Evolutionary conservation across 1,139 yeast genomes (phyloP).

Genomic region (Pneumocystis canis): DNA sequence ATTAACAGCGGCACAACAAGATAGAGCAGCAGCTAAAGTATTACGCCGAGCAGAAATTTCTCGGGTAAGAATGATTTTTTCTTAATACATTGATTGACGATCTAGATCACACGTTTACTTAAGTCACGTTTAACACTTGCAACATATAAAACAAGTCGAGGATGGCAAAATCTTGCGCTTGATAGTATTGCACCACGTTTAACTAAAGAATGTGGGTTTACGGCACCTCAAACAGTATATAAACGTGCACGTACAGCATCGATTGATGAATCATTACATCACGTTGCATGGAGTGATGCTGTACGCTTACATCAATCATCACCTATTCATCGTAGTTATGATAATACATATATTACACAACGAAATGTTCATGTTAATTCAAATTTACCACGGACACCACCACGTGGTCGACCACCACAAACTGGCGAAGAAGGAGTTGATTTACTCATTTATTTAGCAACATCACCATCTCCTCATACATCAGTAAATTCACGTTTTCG

Average conservation of each 20-base stretch:
- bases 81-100: background rate
- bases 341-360: background rate
- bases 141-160: conserved; percentile 28
- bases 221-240: background rate
- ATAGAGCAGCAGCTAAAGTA: background rate
- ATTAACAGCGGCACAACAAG: background rate
- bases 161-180: conserved; percentile 27
- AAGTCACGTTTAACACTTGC: conserved; percentile 30
- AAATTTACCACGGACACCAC: background rate
- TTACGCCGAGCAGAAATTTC: background rate
- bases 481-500: conserved; percentile 10
- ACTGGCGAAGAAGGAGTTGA: conserved; percentile 64
- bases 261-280: background rate
- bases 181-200: conserved; percentile 26
- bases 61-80: background rate
- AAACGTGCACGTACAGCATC: background rate
- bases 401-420: conserved; percentile 9
- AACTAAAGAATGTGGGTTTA: conserved; percentile 14
- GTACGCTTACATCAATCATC: background rate
- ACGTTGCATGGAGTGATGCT: background rate
- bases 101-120: conserved; percentile 26
- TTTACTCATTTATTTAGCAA: conserved; percentile 63
- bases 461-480: conserved; percentile 63
- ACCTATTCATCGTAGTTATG: background rate
- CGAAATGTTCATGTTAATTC: conserved; percentile 2